Evolutionary conservation across 306 rosid genomes (phyloP).

Genomic region (Trifolium subterraneum): DNA sequence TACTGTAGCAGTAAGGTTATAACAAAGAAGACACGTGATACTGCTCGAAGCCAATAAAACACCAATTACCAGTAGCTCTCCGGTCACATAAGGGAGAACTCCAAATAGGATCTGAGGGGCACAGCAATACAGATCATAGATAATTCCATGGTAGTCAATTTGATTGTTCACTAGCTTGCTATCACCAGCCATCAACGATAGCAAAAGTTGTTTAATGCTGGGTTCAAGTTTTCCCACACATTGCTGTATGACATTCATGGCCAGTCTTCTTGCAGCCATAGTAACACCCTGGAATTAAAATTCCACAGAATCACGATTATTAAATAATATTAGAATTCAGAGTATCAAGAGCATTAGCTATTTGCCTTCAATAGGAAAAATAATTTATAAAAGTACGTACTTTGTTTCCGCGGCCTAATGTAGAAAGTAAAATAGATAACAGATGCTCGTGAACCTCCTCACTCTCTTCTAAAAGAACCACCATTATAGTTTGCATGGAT

Average conservation of each 20-base stretch:
- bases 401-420: constrained; percentile 76
- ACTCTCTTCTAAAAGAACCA: constrained; percentile 92
- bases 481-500: constrained; percentile 95
- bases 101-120: constrained; percentile 87
- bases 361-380: constrained; percentile 38
- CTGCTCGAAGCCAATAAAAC: constrained; percentile 31
- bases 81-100: constrained; percentile 84
- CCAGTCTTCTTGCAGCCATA: constrained; percentile 92
- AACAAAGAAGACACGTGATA: constrained; percentile 16
- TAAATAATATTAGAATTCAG: background rate
- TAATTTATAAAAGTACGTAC: constrained; percentile 54
- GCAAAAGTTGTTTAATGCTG: constrained; percentile 76
- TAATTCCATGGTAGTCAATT: constrained; percentile 79
- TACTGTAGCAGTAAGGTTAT: constrained; percentile 20
- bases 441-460: constrained; percentile 86
- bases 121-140: constrained; percentile 87
- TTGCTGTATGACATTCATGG: constrained; percentile 92
- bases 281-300: constrained; percentile 70
- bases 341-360: constrained; percentile 27
- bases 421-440: constrained; percentile 67
- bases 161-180: constrained; percentile 60
- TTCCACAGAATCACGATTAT: constrained; percentile 28
- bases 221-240: constrained; percentile 90
- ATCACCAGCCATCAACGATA: constrained; percentile 91
- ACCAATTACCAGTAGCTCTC: constrained; percentile 90